Evolutionary conservation across 192 early-diverging fungal genomes (phyloP).

Genomic region (Coemansia sp.): DNA sequence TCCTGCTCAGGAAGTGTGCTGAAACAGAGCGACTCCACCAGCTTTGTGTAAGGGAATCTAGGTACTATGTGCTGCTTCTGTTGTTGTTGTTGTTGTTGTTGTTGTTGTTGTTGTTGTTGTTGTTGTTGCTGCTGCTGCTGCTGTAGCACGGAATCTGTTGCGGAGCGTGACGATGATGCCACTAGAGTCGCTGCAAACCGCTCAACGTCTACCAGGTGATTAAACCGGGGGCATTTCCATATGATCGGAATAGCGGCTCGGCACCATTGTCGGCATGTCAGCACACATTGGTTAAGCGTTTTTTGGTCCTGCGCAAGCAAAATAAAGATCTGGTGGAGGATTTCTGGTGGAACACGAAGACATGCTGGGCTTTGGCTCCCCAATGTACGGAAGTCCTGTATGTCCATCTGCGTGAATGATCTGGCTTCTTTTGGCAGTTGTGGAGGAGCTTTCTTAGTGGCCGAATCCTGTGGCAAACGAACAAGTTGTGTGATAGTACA

Average conservation of each 20-base stretch:
- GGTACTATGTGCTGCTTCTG: neutral
- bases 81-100: too few species aligned
- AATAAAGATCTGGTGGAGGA: slow-evolving; percentile 34
- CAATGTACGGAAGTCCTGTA: neutral
- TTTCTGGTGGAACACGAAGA: slow-evolving; percentile 38
- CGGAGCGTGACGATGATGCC: slow-evolving; percentile 3
- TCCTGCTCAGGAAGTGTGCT: slow-evolving; percentile 41
- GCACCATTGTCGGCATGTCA: slow-evolving; percentile 55
- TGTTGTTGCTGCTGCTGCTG: neutral
- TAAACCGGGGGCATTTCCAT: slow-evolving; percentile 54
- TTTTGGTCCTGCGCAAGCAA: slow-evolving; percentile 21
- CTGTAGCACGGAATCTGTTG: neutral
- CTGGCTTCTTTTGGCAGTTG: neutral
- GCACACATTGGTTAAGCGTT: slow-evolving; percentile 43
- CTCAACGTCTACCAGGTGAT: slow-evolving; percentile 40
- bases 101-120: neutral
- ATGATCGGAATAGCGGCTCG: slow-evolving; percentile 48
- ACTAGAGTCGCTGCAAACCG: slow-evolving; percentile 28
- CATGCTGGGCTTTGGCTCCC: slow-evolving; percentile 12
- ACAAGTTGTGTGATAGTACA: too few species aligned
- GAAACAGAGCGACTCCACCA: slow-evolving; percentile 43
- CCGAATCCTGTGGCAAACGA: too few species aligned
- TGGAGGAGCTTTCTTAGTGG: too few species aligned
- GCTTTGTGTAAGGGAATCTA: slow-evolving; percentile 25
- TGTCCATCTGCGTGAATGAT: neutral